Percentiles rank a stretch among this genome's conserved stretches.
Evolutionary conservation across 371 early-diverging fungal species (phyloP).

Genomic region (Batrachochytrium dendrobatidis): DNA sequence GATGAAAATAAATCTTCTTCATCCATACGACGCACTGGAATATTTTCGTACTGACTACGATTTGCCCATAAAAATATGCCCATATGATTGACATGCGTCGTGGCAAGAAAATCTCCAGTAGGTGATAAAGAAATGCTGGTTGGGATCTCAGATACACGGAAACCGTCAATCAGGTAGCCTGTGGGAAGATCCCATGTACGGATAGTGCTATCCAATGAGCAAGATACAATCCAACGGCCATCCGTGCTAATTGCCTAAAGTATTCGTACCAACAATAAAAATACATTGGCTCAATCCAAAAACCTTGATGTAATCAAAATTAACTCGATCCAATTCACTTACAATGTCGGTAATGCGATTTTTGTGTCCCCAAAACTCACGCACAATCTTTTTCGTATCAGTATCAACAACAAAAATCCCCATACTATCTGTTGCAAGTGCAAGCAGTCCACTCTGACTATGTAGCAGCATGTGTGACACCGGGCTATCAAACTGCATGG

Average conservation of each 20-base stretch:
- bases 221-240: conserved; percentile 84
- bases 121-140: conserved; percentile 85
- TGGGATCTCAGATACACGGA: conserved; percentile 61
- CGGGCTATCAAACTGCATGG: conserved; percentile 64
- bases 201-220: conserved; percentile 76
- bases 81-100: conserved; percentile 81
- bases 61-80: conserved; percentile 92
- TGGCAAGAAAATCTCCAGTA: conserved; percentile 83
- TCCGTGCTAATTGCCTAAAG: conserved; percentile 76
- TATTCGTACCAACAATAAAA: neutral
- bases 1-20: conserved; percentile 44
- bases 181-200: conserved; percentile 94
- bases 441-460: conserved; percentile 69
- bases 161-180: conserved; percentile 79
- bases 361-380: conserved; percentile 83
- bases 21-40: conserved; percentile 55
- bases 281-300: too few species aligned
- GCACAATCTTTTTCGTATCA: conserved; percentile 68
- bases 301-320: conserved; percentile 11
- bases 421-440: conserved; percentile 77
- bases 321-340: conserved; percentile 12
- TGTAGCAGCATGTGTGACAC: conserved; percentile 58
- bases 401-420: conserved; percentile 79
- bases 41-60: conserved; percentile 61
- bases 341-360: conserved; percentile 82